Percentiles rank a stretch among this genome's conserved stretches.
These are phyloP conservation scores for Trypanosoma rangeli DNA, from an alignment of 208 protist genomes.

Conservation along the genomic window DNA sequence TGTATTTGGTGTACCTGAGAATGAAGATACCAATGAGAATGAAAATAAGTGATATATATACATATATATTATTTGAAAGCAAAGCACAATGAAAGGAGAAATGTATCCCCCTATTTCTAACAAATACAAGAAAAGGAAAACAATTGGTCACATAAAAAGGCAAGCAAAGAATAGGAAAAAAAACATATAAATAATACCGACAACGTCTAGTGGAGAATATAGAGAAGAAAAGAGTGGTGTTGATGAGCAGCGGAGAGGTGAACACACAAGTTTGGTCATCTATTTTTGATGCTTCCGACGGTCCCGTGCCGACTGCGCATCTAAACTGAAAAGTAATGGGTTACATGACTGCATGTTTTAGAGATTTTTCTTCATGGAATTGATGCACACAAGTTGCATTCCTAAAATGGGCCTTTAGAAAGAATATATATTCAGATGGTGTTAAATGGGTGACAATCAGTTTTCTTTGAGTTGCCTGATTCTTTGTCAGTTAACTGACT, in stretches of 20 bases:
- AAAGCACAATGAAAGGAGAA: no score
- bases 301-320: neutral
- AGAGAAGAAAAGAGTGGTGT: neutral
- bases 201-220: no score
- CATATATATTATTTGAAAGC: no score
- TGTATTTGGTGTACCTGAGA: neutral
- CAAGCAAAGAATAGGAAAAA: no score
- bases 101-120: no score
- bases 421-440: no score
- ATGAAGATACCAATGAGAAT: conserved; percentile 8
- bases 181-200: neutral
- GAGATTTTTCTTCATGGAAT: neutral
- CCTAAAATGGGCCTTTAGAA: neutral
- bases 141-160: no score
- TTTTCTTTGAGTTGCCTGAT: no score
- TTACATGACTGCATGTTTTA: neutral
- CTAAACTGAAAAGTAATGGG: neutral
- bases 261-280: neutral
- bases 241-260: neutral
- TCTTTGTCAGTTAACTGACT: no score
- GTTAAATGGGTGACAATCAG: no score
- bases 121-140: no score
- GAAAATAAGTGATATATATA: neutral
- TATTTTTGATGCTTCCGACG: conserved; percentile 1
- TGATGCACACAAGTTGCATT: neutral